A percentile compares a stretch with the other conserved stretches of the same genome.
phyloP scores from a whole-genome alignment of 2,329 filamentous ascomycete genomes.

The Calonectria hawksworthii region DNA sequence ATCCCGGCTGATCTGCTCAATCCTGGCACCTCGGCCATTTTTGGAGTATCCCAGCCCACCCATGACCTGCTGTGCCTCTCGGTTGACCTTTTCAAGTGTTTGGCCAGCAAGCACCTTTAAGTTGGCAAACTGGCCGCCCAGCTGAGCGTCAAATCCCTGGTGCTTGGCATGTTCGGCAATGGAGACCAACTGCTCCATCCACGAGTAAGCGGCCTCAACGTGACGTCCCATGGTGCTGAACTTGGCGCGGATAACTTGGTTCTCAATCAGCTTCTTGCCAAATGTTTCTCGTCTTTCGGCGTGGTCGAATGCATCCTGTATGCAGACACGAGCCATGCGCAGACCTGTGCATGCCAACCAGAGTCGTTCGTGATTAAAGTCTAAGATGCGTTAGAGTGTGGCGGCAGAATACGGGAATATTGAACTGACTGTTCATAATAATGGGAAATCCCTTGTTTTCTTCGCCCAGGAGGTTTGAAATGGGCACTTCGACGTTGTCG shows the following conservation, averaged over 20 bases:
- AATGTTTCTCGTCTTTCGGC: conserved; percentile 68
- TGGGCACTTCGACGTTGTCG: conserved; percentile 31
- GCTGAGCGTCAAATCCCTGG: not conserved
- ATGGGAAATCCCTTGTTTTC: conserved; percentile 34
- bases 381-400: not conserved
- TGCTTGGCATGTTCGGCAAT: not conserved
- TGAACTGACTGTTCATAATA: conserved; percentile 30
- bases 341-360: conserved; percentile 70
- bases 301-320: conserved; percentile 65
- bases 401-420: not conserved
- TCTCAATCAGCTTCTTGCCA: conserved; percentile 68
- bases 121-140: conserved; percentile 27
- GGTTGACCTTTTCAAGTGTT: conserved; percentile 23
- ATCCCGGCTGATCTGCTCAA: conserved; percentile 68
- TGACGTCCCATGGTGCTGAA: conserved; percentile 69
- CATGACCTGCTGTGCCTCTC: conserved; percentile 67
- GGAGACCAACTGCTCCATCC: conserved; percentile 33
- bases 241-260: conserved; percentile 72
- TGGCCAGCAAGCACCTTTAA: conserved; percentile 26
- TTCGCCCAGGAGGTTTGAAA: conserved; percentile 27
- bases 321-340: conserved; percentile 68
- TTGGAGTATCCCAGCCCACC: conserved; percentile 67
- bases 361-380: conserved; percentile 72
- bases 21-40: conserved; percentile 60
- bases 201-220: conserved; percentile 60